Evolutionary conservation across 768 basidiomycete species (phyloP), one percentile per base, ranked within the genome.

Genomic region (Serendipita vermifera): DNA sequence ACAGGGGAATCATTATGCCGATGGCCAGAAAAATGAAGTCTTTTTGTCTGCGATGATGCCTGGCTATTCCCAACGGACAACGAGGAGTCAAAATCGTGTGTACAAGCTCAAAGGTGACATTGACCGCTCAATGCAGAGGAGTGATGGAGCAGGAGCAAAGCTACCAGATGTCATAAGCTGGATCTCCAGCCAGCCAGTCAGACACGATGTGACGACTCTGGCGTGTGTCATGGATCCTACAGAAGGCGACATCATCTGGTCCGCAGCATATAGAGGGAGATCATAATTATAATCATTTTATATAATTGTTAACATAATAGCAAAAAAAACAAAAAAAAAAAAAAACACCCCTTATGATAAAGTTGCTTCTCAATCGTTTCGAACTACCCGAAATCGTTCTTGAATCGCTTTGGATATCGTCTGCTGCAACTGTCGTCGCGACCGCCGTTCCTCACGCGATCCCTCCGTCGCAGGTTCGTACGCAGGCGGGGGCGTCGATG

Each of bases 141-240:
- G 5, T 13, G 46, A 31, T 24, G 22, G 22, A 15, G 9, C 20
- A 7, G 46, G 46, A 7, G 0, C 32, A 4, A 13, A 22, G 7
- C n/a, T 51, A 5, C 9, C 26, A 9, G 24, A 51, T 7, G 2
- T 51, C 22, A 15, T 9, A 22, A 22, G 24, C 9, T 51, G 11
- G 46, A 24, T 51, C 7, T 5, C 46, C 22, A 22, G 11, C 15
- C 26, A 7, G 7, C 46, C 46, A 22, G 29, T 51, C 46, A 51
- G 32, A 29, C 26, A n/a, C 29, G 15, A 7, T n/a, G 15, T n/a
- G 46, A 51, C 46, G 11, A 15, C 27, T n/a, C 7, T 51, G 46
- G 20, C 46, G 7, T 51, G 46, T 31, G 32, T 51, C 46, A 51
- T 51, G 46, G 46, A 51, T 51, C 46, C 46, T 15, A 31, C 46